A percentile compares a stretch with the other conserved stretches of the same genome.
Conservation (phyloP, 768 basidiomycete genomes). For the Asterophora parasitica region DNA sequence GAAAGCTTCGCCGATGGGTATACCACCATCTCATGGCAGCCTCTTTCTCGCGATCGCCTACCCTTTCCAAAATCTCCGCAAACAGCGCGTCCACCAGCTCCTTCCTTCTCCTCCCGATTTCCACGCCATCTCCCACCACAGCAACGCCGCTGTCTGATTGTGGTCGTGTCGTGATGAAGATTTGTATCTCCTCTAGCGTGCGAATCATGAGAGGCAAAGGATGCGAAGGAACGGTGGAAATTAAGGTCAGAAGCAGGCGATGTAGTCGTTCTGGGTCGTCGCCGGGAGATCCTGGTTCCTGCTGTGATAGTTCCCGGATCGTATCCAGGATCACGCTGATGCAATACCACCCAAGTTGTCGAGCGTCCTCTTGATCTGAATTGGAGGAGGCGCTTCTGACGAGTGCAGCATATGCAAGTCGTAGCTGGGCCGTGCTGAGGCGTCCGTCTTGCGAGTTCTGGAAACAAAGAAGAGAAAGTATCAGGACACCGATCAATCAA, state of each 20-base stretch:
- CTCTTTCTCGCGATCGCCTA: slow-evolving; percentile 69
- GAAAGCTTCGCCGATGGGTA: slow-evolving; percentile 28
- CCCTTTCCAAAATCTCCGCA: slow-evolving; percentile 55
- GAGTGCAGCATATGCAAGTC: slow-evolving; percentile 71
- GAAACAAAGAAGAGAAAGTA: slow-evolving; percentile 3
- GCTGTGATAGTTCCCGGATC: slow-evolving; percentile 31
- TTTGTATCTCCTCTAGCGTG: slow-evolving; percentile 45
- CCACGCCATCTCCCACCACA: slow-evolving; percentile 8
- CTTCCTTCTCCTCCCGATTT: slow-evolving; percentile 21
- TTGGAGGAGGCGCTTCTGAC: slow-evolving; percentile 51
- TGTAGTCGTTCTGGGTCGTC: slow-evolving; percentile 32
- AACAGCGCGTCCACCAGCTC: slow-evolving; percentile 58
- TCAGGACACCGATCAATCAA: slow-evolving; percentile 11
- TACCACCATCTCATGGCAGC: slow-evolving; percentile 73
- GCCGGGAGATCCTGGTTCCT: slow-evolving; percentile 17
- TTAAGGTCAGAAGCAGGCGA: slow-evolving; percentile 58
- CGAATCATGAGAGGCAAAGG: slow-evolving; percentile 51
- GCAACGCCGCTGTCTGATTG: slow-evolving; percentile 18
- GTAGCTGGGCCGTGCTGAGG: slow-evolving; percentile 60
- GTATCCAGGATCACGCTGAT: slow-evolving; percentile 49
- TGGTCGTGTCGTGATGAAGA: slow-evolving; percentile 26
- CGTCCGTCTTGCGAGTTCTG: slow-evolving; percentile 63
- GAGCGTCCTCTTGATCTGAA: slow-evolving; percentile 23
- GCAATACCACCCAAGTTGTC: slow-evolving; percentile 66
- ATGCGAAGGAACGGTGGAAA: slow-evolving; percentile 62